These are phyloP conservation scores for Artomyces pyxidatus DNA, from an alignment of 768 basidiomycete species.

Conservation along the genomic window DNA sequence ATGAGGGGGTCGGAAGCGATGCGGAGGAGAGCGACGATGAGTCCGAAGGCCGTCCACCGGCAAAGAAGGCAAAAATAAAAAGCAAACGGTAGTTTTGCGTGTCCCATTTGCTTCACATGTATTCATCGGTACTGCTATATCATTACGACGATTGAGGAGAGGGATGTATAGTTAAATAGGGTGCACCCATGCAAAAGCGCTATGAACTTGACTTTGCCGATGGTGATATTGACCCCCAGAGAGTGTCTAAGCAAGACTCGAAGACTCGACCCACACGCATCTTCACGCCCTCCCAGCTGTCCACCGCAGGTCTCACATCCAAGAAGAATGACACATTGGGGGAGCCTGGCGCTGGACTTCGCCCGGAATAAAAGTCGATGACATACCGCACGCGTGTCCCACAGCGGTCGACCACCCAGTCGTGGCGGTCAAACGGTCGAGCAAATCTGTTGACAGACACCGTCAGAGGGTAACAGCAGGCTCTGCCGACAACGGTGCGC, in stretches of 20 bases:
- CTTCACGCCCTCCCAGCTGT: conserved; percentile 88
- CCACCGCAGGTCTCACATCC: conserved; percentile 89
- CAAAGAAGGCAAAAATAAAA: conserved; percentile 47
- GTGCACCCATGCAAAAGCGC: too few species aligned
- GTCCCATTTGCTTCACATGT: too few species aligned
- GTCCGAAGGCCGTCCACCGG: conserved; percentile 34
- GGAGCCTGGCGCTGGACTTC: conserved; percentile 33
- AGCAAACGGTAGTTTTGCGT: conserved; percentile 35
- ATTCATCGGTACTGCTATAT: too few species aligned
- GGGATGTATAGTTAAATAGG: too few species aligned
- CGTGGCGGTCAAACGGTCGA: conserved; percentile 94
- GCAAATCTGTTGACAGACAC: conserved; percentile 64
- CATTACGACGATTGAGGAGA: too few species aligned
- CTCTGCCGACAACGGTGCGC: conserved; percentile 16
- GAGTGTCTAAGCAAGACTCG: too few species aligned
- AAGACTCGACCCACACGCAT: conserved; percentile 66
- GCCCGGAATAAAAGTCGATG: conserved; percentile 96
- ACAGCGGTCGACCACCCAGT: conserved; percentile 94
- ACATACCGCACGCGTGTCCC: conserved; percentile 86
- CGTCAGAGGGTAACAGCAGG: conserved; percentile 8
- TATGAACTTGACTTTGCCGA: too few species aligned
- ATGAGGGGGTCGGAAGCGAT: conserved; percentile 29
- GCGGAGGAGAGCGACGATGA: conserved; percentile 43
- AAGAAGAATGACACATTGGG: conserved; percentile 80
- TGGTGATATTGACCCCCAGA: too few species aligned